phyloP scores from a whole-genome alignment of 2,329 filamentous ascomycete species.

The Colletotrichum australisinense region DNA sequence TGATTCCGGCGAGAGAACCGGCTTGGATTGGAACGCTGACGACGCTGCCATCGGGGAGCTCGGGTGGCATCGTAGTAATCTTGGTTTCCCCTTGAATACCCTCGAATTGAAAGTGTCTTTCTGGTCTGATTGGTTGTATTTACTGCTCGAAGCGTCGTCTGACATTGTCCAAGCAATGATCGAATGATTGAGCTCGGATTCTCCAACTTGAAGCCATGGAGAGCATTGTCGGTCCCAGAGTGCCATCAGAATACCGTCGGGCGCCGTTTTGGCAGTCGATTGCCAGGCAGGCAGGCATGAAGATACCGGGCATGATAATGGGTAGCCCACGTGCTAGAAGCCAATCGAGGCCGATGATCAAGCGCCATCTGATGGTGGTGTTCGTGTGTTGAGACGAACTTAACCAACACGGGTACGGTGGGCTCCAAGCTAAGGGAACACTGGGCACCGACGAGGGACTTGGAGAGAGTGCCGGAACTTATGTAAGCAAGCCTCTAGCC shows the following conservation, averaged over 20 bases:
- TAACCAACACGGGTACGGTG: not conserved
- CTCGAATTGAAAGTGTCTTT: not conserved
- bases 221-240: not conserved
- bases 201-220: not conserved
- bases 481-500: not conserved
- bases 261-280: not conserved
- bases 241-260: not conserved
- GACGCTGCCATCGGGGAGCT: constrained; percentile 1
- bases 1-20: not conserved
- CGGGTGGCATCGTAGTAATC: not conserved
- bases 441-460: not conserved
- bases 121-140: not conserved
- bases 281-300: not conserved
- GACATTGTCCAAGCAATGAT: too few species aligned
- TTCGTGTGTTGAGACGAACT: not conserved
- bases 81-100: not conserved
- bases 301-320: too few species aligned
- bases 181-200: not conserved
- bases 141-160: not conserved
- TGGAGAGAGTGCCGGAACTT: not conserved
- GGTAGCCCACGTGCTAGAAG: not conserved
- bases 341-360: not conserved
- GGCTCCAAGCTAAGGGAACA: not conserved
- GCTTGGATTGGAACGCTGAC: constrained; percentile 7
- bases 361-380: not conserved